Base-by-base conservation (phyloP, 768 basidiomycete genomes). In the Kwoniella europaea region DNA sequence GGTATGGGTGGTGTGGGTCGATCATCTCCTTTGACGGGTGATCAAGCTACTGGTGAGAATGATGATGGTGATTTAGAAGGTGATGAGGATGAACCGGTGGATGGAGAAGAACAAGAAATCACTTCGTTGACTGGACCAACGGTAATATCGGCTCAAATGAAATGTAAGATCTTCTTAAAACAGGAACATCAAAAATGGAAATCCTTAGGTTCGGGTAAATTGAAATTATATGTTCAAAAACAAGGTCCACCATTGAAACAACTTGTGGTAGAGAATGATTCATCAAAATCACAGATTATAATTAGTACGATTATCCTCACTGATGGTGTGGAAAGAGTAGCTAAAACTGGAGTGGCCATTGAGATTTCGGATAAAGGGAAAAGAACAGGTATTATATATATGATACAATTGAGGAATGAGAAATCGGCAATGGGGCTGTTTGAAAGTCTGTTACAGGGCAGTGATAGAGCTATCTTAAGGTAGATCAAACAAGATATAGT, bases 321-420 rank as follows among this genome's bases (percentile, higher is more conserved):
- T 4, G 95, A 98, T 82, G 97, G 95, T 9, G 96, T 98, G 29
- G 97, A 99, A 85, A 88, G 96, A 57, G 96, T 99, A n/a, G 97
- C 93, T 22, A 98, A 96, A 85, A 98, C 96, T 2, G 97, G 97
- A 15, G 91, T 99, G 52, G 97, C 97, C 56, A 91, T 99, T 72
- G 96, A 98, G 84, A 85, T 99, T 63, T 94, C 92, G 83, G 92
- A 95, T 85, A 87, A 90, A 67, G 97, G 97, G n/a, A 83, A 88
- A 60, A 88, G 96, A 70, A 95, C 95, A 15, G 97, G 96, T 27
- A 89, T 98, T 80, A 86, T 98, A 67, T 97, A 99, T 84, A 97
- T 99, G 97, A 90, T 98, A 65, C 95, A 98, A 84, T 84, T 95
- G 57, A 90, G 93, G 74, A 95, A 92, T 82, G 96, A 98, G 85